Evolutionary conservation across 2,329 filamentous ascomycete species (phyloP).

Genomic region (Epichloe gansuensis): DNA sequence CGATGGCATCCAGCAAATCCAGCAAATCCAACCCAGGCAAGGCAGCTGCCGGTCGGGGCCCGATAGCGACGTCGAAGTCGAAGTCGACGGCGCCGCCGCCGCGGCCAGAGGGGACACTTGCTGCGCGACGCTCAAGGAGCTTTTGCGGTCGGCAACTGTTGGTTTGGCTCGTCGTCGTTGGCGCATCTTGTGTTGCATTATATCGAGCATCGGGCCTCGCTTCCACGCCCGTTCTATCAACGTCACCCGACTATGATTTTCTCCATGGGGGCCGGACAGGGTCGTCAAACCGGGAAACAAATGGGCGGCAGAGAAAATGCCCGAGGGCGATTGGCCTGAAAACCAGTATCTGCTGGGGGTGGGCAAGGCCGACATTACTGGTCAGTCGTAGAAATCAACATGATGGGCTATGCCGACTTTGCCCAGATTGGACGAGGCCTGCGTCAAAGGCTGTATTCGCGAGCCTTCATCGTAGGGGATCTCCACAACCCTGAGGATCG

Average conservation of each 20-base stretch:
- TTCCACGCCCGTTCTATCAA: conserved; percentile 8
- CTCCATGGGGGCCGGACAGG: conserved; percentile 2
- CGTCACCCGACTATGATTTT: conserved; percentile 3
- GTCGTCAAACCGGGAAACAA: conserved; percentile 4
- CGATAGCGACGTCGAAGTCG: background rate
- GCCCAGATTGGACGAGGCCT: conserved; percentile 72
- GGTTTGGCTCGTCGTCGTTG: conserved; percentile 8
- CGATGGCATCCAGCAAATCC: conserved; percentile 8
- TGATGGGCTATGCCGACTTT: conserved; percentile 78
- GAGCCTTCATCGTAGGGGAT: conserved; percentile 76
- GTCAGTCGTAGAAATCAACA: conserved; percentile 75
- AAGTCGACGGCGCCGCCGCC: background rate
- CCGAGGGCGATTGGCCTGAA: conserved; percentile 7
- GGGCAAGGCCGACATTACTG: conserved; percentile 43
- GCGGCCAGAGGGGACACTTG: background rate
- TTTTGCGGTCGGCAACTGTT: conserved; percentile 6
- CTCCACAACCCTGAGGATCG: conserved; percentile 52
- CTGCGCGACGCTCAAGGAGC: background rate
- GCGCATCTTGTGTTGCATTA: conserved; percentile 7
- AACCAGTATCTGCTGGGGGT: conserved; percentile 36
- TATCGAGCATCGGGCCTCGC: conserved; percentile 10
- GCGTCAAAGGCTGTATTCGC: conserved; percentile 73
- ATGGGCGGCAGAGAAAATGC: conserved; percentile 8
- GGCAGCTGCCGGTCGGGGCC: background rate
- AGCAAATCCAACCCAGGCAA: background rate